A percentile compares a stretch with the other conserved stretches of the same genome.
These are phyloP conservation scores for Hansfordia pulvinata DNA, from an alignment of 2,329 filamentous ascomycete genomes.

Conservation along the genomic window DNA sequence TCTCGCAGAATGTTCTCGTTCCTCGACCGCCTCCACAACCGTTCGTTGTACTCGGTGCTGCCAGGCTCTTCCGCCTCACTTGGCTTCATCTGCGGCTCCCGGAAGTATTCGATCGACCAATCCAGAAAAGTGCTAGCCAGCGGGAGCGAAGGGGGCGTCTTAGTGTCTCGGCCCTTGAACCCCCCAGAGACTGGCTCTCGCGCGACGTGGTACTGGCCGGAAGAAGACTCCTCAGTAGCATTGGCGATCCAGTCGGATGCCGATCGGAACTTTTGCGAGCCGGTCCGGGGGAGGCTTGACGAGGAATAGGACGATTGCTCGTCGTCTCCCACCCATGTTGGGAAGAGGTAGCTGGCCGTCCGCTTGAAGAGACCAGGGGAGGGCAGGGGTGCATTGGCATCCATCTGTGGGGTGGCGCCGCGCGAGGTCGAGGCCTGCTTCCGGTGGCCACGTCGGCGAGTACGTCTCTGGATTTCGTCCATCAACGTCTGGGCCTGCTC, in stretches of 20 bases:
- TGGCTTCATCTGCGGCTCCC: conserved; percentile 94
- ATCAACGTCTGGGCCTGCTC: conserved; percentile 57
- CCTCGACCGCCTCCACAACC: conserved; percentile 80
- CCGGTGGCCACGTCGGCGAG: conserved; percentile 29
- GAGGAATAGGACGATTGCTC: conserved; percentile 27
- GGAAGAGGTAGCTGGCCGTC: conserved; percentile 51
- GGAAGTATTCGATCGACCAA: conserved; percentile 96
- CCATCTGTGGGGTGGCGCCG: conserved; percentile 24
- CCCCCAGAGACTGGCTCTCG: conserved; percentile 68
- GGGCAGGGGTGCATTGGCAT: conserved; percentile 29
- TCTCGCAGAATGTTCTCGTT: conserved; percentile 88
- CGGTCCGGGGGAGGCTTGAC: conserved; percentile 20
- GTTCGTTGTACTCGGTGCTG: conserved; percentile 89
- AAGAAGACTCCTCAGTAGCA: conserved; percentile 52
- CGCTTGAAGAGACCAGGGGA: conserved; percentile 47
- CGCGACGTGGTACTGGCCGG: conserved; percentile 62
- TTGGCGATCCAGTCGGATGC: conserved; percentile 43
- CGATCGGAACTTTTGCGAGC: conserved; percentile 25
- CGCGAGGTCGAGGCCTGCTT: conserved; percentile 28
- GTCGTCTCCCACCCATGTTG: conserved; percentile 30
- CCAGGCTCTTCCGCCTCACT: conserved; percentile 93
- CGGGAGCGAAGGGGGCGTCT: conserved; percentile 52
- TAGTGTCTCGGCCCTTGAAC: conserved; percentile 49
- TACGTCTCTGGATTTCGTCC: conserved; percentile 51
- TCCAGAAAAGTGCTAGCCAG: conserved; percentile 76